Percentiles rank a stretch among this genome's conserved stretches.
These are phyloP conservation scores for Monilinia vaccinii-corymbosi DNA, from an alignment of 2,329 filamentous ascomycete species.

Conservation along the genomic window DNA sequence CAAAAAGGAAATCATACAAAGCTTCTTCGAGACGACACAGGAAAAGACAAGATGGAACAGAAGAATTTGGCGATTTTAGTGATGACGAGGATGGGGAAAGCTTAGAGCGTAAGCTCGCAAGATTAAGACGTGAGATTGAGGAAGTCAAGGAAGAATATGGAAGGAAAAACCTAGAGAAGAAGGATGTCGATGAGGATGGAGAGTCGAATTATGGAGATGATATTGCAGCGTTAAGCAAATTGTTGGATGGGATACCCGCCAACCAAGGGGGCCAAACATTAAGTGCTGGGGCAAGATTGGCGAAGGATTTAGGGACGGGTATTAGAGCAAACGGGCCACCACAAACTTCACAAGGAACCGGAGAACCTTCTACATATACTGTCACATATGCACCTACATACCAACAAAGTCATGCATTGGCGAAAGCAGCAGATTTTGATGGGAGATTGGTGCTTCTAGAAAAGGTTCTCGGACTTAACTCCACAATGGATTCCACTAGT, in stretches of 20 bases:
- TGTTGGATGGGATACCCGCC: slow-evolving; percentile 56
- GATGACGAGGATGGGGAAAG: slow-evolving; percentile 70
- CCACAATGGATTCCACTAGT: slow-evolving; percentile 51
- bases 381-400: slow-evolving; percentile 56
- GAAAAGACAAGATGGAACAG: slow-evolving; percentile 52
- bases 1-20: slow-evolving; percentile 76
- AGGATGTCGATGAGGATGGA: slow-evolving; percentile 32
- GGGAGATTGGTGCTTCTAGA: slow-evolving; percentile 71
- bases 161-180: slow-evolving; percentile 41
- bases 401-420: slow-evolving; percentile 61
- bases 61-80: slow-evolving; percentile 65
- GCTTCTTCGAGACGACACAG: slow-evolving; percentile 59
- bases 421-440: slow-evolving; percentile 82
- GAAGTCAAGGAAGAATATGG: slow-evolving; percentile 55
- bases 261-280: slow-evolving; percentile 12
- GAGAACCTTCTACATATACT: slow-evolving; percentile 45
- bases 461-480: slow-evolving; percentile 68
- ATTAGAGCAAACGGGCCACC: slow-evolving; percentile 24
- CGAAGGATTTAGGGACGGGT: slow-evolving; percentile 24
- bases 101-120: slow-evolving; percentile 68
- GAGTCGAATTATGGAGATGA: slow-evolving; percentile 40
- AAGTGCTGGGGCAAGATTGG: slow-evolving; percentile 22
- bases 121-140: slow-evolving; percentile 74
- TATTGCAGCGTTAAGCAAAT: slow-evolving; percentile 60
- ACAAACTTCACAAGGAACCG: slow-evolving; percentile 17